Evolutionary conservation across 768 basidiomycete genomes (phyloP).

Genomic region (Fibroporia radiculosa): DNA sequence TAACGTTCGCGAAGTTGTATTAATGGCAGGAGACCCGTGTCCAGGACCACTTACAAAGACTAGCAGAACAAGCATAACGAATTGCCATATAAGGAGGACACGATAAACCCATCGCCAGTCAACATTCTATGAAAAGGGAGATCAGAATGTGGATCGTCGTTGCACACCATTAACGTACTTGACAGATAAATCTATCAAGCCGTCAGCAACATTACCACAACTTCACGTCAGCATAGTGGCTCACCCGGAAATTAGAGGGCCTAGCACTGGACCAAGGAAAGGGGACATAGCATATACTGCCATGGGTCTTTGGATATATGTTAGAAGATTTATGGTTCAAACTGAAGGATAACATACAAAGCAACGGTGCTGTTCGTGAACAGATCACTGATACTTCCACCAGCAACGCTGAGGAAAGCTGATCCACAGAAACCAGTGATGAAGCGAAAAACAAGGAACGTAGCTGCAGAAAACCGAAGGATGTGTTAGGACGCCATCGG

Average conservation of each 20-base stretch:
- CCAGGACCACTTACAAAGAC: neutral
- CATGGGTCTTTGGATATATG: conserved; percentile 38
- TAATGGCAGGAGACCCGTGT: neutral
- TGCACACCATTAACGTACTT: conserved; percentile 10
- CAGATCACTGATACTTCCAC: conserved; percentile 53
- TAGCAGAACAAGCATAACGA: conserved; percentile 27
- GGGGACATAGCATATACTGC: conserved; percentile 45
- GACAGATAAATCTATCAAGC: conserved; percentile 54
- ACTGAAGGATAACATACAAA: conserved; percentile 33
- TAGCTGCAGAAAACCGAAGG: conserved; percentile 27
- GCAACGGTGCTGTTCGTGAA: conserved; percentile 50
- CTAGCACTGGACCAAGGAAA: conserved; percentile 49
- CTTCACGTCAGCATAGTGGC: conserved; percentile 15
- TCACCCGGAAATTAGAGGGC: conserved; percentile 55
- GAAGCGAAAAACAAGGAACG: conserved; percentile 57
- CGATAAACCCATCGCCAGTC: conserved; percentile 78
- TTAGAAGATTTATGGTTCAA: conserved; percentile 2
- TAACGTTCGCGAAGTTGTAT: conserved; percentile 18
- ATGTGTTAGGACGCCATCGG: neutral
- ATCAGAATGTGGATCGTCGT: neutral
- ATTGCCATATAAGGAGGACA: conserved; percentile 62
- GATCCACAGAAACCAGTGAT: conserved; percentile 47
- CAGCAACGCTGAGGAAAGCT: conserved; percentile 55
- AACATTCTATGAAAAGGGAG: conserved; percentile 31
- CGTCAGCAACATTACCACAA: neutral